phyloP scores from a whole-genome alignment of 306 rosid species.

The Castanea crenata region DNA sequence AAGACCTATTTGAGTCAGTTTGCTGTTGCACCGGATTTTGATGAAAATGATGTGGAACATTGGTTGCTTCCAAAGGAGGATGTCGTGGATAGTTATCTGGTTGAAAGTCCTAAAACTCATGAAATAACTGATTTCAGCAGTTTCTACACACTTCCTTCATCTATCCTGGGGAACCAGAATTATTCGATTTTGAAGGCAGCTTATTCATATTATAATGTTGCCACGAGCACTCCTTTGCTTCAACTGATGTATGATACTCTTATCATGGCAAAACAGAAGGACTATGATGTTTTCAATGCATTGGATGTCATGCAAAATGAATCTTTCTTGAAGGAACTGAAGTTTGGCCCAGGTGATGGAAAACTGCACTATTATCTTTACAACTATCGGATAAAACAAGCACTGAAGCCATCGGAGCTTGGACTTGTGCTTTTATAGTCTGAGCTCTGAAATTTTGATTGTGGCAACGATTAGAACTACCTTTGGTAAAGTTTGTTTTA shows the following conservation, averaged over 20 bases:
- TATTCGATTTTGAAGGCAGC: slow-evolving; percentile 58
- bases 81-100: slow-evolving; percentile 84
- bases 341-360: slow-evolving; percentile 71
- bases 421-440: slow-evolving; percentile 67
- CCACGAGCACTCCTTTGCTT: slow-evolving; percentile 51
- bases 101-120: slow-evolving; percentile 82
- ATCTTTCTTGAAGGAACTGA: slow-evolving; percentile 58
- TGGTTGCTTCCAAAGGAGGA: slow-evolving; percentile 88
- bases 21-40: slow-evolving; percentile 81
- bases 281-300: slow-evolving; percentile 65
- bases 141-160: slow-evolving; percentile 87
- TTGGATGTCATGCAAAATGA: slow-evolving; percentile 71
- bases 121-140: slow-evolving; percentile 95
- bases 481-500: slow-evolving; percentile 20
- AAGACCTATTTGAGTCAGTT: slow-evolving; percentile 70
- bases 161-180: slow-evolving; percentile 54
- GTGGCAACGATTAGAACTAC: slow-evolving; percentile 15
- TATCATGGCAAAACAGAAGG: slow-evolving; percentile 48
- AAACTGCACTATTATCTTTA: slow-evolving; percentile 69
- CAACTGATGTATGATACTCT: slow-evolving; percentile 72
- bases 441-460: slow-evolving; percentile 15
- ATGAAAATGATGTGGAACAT: slow-evolving; percentile 88
- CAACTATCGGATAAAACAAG: slow-evolving; percentile 47
- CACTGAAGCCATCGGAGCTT: slow-evolving; percentile 56
- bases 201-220: slow-evolving; percentile 58